Conservation (phyloP, 306 rosid genomes). For the Mimosa pudica region DNA sequence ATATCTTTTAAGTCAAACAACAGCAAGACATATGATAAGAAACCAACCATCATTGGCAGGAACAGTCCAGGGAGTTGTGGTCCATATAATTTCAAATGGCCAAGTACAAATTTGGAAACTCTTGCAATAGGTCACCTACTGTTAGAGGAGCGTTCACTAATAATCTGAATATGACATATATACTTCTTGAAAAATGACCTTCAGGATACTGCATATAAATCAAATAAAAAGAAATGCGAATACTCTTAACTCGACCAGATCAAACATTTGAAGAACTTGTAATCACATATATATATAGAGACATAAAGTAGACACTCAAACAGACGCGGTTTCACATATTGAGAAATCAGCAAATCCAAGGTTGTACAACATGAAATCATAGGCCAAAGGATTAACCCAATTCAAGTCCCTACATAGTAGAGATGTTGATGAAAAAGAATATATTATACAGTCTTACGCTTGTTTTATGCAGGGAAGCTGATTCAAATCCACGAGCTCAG, state of each 20-base stretch:
- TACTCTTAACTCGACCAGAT: constrained; percentile 30
- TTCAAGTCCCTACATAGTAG: too few species aligned
- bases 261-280: constrained; percentile 23
- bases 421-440: too few species aligned
- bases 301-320: neutral
- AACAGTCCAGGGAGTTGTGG: constrained; percentile 98
- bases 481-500: too few species aligned
- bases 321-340: neutral
- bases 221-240: constrained; percentile 32
- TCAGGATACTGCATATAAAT: constrained; percentile 83
- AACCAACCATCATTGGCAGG: constrained; percentile 96
- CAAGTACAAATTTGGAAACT: constrained; percentile 78
- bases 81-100: constrained; percentile 99
- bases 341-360: constrained; percentile 9
- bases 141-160: constrained; percentile 47
- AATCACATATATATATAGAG: neutral
- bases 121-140: constrained; percentile 59
- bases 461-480: too few species aligned
- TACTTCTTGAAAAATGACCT: constrained; percentile 88
- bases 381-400: too few species aligned
- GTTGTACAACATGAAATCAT: constrained; percentile 22
- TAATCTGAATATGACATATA: constrained; percentile 80
- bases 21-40: constrained; percentile 39
- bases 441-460: too few species aligned
- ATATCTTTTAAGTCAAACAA: constrained; percentile 13